Evolutionary conservation across 768 basidiomycete genomes (phyloP).

Genomic region (Podaxis sp.): DNA sequence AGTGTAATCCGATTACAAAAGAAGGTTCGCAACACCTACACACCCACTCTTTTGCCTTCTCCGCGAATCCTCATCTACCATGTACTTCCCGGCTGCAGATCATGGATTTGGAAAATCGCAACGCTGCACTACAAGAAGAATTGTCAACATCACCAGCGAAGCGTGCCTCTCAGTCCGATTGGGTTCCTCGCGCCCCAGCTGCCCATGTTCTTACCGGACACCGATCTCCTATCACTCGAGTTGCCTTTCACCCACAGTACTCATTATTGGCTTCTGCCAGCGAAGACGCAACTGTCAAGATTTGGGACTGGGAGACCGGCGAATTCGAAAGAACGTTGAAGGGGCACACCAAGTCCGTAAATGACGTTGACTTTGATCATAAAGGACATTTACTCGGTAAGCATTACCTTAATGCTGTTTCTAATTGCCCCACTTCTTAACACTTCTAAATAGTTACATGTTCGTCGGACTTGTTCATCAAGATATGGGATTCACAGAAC

Average conservation of each 20-base stretch:
- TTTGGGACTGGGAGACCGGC: slow-evolving; percentile 97
- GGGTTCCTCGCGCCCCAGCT: slow-evolving; percentile 85
- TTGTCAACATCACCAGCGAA: slow-evolving; percentile 43
- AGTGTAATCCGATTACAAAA: slow-evolving; percentile 93
- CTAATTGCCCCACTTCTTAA: neutral
- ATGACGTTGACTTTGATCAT: slow-evolving; percentile 84
- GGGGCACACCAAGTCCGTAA: slow-evolving; percentile 86
- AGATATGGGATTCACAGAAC: slow-evolving; percentile 87
- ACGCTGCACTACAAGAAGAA: slow-evolving; percentile 75
- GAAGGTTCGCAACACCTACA: slow-evolving; percentile 52
- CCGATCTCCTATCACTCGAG: slow-evolving; percentile 67
- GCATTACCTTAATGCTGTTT: slow-evolving; percentile 17
- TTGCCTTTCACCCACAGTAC: slow-evolving; percentile 86
- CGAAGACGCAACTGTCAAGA: slow-evolving; percentile 86
- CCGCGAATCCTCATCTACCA: slow-evolving; percentile 6
- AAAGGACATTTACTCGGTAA: slow-evolving; percentile 79
- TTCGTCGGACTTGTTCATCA: slow-evolving; percentile 87
- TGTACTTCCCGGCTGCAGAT: slow-evolving; percentile 47
- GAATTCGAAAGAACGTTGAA: slow-evolving; percentile 90
- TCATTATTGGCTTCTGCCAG: slow-evolving; percentile 80
- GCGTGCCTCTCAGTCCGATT: slow-evolving; percentile 68
- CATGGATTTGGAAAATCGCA: slow-evolving; percentile 89
- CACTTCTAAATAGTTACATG: slow-evolving; percentile 42
- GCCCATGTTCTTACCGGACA: slow-evolving; percentile 75
- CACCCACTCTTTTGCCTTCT: neutral